phyloP scores from a whole-genome alignment of 805 yeast genomes.

The Spathaspora passalidarum region DNA sequence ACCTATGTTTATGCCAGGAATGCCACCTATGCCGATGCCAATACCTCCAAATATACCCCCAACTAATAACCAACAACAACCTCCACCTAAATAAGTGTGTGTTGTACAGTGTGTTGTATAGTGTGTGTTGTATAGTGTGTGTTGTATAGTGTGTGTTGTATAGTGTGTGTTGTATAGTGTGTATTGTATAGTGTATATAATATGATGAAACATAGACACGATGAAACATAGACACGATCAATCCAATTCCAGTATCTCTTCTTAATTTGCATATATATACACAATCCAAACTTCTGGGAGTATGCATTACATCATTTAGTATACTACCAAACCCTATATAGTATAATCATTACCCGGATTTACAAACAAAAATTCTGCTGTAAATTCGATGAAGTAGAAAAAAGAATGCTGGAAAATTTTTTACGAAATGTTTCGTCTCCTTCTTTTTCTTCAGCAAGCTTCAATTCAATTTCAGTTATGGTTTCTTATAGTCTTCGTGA shows the following conservation, averaged over 20 bases:
- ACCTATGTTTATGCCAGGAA: slow-evolving; percentile 10
- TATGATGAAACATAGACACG: too few species aligned
- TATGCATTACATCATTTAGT: too few species aligned
- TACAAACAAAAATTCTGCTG: not conserved
- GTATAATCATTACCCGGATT: not conserved
- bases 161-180: too few species aligned
- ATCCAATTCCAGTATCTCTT: too few species aligned
- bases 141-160: too few species aligned
- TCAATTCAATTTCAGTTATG: not conserved
- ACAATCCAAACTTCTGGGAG: too few species aligned
- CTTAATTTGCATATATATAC: too few species aligned
- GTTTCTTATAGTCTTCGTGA: not conserved
- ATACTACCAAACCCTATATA: not conserved
- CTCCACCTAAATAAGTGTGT: not conserved
- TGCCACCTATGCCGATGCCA: too few species aligned
- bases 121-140: too few species aligned
- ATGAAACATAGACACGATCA: too few species aligned
- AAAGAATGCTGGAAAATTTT: not conserved
- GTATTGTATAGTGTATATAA: too few species aligned
- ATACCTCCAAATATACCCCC: not conserved
- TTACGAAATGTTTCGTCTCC: not conserved
- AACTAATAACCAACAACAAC: not conserved
- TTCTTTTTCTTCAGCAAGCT: not conserved
- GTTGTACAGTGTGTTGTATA: too few species aligned
- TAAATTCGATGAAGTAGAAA: not conserved